phyloP scores from a whole-genome alignment of 202 grass and related monocot genomes.

The Zizania palustris region DNA sequence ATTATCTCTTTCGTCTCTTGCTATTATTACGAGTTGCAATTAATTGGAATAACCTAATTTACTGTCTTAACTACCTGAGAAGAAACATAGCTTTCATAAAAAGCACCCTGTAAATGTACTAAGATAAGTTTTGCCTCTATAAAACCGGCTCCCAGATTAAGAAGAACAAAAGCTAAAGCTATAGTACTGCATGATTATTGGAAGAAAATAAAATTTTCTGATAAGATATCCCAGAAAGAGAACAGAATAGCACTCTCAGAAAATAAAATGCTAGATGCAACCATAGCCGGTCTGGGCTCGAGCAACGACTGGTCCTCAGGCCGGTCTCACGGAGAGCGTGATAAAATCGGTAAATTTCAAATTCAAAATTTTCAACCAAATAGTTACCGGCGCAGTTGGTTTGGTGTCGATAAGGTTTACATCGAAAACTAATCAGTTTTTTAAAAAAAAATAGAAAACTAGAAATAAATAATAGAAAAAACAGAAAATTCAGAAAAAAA shows the following conservation, averaged over 20 bases:
- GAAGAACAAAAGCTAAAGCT: neutral
- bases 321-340: too few relatives aligned
- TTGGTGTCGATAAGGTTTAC: too few relatives aligned
- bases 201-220: neutral
- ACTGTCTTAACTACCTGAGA: neutral
- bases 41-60: neutral
- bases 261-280: neutral
- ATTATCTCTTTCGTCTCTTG: constrained; percentile 24
- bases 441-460: too few relatives aligned
- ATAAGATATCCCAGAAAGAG: neutral
- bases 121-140: neutral
- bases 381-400: too few relatives aligned
- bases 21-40: constrained; percentile 15
- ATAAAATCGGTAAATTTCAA: too few relatives aligned
- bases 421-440: too few relatives aligned
- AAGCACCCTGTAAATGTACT: neutral
- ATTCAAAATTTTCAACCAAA: too few relatives aligned
- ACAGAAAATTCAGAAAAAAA: too few relatives aligned
- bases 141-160: constrained; percentile 1
- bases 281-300: too few relatives aligned
- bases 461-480: too few relatives aligned
- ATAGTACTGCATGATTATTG: too few relatives aligned
- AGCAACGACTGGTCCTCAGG: too few relatives aligned
- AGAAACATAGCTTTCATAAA: constrained; percentile 16
- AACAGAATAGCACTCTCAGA: neutral